These are phyloP conservation scores for Striga hermonthica DNA, from an alignment of 305 asterid species.

Conservation along the genomic window DNA sequence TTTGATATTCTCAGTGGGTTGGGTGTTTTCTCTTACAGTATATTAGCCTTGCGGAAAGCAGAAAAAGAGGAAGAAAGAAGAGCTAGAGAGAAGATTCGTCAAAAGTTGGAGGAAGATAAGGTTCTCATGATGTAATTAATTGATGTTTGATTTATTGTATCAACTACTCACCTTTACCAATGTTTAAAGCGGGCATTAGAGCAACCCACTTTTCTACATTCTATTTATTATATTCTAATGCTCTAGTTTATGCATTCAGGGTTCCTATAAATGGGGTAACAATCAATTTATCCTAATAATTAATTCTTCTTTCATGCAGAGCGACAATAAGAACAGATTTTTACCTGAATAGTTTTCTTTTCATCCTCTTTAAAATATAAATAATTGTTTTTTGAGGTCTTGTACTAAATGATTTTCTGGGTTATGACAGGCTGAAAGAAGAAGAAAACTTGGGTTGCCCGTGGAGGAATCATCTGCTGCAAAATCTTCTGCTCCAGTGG, in stretches of 20 bases:
- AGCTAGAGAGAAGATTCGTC: slow-evolving; percentile 93
- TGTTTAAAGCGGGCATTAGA: slow-evolving; percentile 4
- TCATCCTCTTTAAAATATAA: not conserved
- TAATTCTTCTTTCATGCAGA: not conserved
- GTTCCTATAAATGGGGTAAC: not conserved
- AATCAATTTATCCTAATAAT: not conserved
- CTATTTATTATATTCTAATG: slow-evolving; percentile 2
- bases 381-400: slow-evolving; percentile 15
- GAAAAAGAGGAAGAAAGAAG: slow-evolving; percentile 94
- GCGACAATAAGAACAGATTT: not conserved
- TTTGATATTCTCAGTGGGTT: slow-evolving; percentile 26
- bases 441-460: slow-evolving; percentile 91
- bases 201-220: slow-evolving; percentile 10
- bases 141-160: slow-evolving; percentile 23
- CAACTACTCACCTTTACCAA: slow-evolving; percentile 12
- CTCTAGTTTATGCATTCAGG: slow-evolving; percentile 9
- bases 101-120: slow-evolving; percentile 97
- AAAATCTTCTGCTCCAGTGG: slow-evolving; percentile 75
- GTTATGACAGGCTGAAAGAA: slow-evolving; percentile 86
- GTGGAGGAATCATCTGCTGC: slow-evolving; percentile 64
- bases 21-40: slow-evolving; percentile 41
- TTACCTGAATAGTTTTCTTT: slow-evolving; percentile 11
- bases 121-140: slow-evolving; percentile 38
- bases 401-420: slow-evolving; percentile 16
- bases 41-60: slow-evolving; percentile 83